Conservation (phyloP, 163 green algal species). For the Chlorella variabilis region DNA sequence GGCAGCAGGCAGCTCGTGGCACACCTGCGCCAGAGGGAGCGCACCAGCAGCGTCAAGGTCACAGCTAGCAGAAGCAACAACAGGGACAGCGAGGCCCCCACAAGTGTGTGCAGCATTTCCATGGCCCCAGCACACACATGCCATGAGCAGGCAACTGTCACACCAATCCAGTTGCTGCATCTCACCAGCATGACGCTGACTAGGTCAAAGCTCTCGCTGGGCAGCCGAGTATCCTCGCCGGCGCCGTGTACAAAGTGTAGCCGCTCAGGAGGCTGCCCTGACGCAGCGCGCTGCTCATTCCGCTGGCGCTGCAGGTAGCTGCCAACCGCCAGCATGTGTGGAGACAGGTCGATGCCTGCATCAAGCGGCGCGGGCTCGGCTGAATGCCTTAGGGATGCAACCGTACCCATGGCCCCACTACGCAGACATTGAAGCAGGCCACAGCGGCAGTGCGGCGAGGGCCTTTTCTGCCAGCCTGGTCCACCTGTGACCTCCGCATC, state of each 20-base stretch:
- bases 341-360: slow-evolving; percentile 76
- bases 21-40: slow-evolving; percentile 14
- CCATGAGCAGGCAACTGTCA: too few relatives aligned
- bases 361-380: too few relatives aligned
- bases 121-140: too few relatives aligned
- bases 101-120: too few relatives aligned
- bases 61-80: neutral
- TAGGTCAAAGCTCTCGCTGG: slow-evolving; percentile 64
- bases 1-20: slow-evolving; percentile 76
- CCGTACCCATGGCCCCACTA: too few relatives aligned
- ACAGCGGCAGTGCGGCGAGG: too few relatives aligned
- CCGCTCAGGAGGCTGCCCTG: slow-evolving; percentile 36
- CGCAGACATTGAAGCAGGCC: too few relatives aligned
- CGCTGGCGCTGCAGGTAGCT: slow-evolving; percentile 62
- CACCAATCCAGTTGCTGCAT: too few relatives aligned
- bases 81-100: neutral
- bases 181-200: slow-evolving; percentile 78
- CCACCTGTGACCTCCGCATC: slow-evolving; percentile 50
- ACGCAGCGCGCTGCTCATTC: slow-evolving; percentile 36
- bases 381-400: too few relatives aligned
- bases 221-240: slow-evolving; percentile 70
- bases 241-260: slow-evolving; percentile 68
- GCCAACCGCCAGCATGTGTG: slow-evolving; percentile 81
- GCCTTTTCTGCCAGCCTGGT: too few relatives aligned
- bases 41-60: neutral